These are phyloP conservation scores for Quercus aquifolioides DNA, from an alignment of 306 rosid species.

Conservation along the genomic window DNA sequence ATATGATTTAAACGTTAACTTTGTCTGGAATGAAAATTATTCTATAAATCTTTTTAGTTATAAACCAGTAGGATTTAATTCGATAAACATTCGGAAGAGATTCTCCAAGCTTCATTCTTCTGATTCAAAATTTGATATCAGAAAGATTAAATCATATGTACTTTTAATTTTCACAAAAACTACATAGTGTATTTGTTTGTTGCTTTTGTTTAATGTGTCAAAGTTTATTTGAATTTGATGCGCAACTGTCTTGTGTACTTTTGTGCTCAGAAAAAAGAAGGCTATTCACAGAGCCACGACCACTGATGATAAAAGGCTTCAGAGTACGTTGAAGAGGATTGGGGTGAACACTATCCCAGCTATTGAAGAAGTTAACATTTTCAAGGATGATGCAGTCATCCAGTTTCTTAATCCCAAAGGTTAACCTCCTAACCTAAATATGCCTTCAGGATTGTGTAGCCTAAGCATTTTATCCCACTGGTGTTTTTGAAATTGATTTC, in stretches of 20 bases:
- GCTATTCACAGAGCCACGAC: neutral
- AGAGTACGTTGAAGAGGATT: conserved; percentile 8
- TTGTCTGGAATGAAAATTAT: too few relatives aligned
- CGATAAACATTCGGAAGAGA: too few relatives aligned
- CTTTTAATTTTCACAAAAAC: too few relatives aligned
- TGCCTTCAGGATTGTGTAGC: neutral
- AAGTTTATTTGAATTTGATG: neutral
- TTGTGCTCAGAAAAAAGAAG: neutral
- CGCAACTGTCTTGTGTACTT: neutral
- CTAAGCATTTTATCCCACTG: neutral
- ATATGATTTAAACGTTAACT: too few relatives aligned
- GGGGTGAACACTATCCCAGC: conserved; percentile 2
- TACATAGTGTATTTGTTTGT: neutral
- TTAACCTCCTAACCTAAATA: neutral
- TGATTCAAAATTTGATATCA: too few relatives aligned
- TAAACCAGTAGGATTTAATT: too few relatives aligned
- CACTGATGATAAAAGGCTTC: conserved; percentile 7
- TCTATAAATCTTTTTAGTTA: too few relatives aligned
- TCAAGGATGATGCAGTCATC: conserved; percentile 8
- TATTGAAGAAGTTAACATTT: conserved; percentile 5
- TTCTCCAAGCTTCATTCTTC: too few relatives aligned
- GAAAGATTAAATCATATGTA: too few relatives aligned
- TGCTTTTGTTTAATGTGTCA: neutral
- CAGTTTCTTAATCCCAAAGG: conserved; percentile 14
- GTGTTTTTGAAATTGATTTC: neutral